Conservation (phyloP, 75 land plant species). For the Picea sitchensis region DNA sequence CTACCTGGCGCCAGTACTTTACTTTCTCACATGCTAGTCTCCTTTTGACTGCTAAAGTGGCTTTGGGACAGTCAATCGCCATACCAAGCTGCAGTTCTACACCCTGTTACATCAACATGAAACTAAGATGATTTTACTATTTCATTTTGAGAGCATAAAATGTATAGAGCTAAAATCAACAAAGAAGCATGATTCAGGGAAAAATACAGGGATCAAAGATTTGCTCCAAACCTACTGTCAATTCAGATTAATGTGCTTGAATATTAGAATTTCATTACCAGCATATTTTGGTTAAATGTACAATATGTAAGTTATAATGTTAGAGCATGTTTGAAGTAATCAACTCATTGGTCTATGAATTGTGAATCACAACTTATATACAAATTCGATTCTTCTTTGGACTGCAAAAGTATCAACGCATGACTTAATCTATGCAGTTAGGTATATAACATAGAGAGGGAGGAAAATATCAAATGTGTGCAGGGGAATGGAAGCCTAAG, state of each 20-base stretch:
- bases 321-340: background rate
- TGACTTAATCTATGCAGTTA: too few species aligned
- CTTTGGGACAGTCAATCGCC: conserved; percentile 87
- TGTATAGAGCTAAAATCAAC: background rate
- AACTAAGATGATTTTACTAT: background rate
- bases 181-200: background rate
- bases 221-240: background rate
- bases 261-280: background rate
- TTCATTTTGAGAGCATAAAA: background rate
- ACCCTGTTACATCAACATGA: conserved; percentile 29
- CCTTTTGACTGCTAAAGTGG: conserved; percentile 88
- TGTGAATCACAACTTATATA: background rate
- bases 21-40: conserved; percentile 95
- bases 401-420: background rate
- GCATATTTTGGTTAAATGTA: background rate
- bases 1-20: conserved; percentile 87
- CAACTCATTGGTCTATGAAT: background rate
- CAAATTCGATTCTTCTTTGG: background rate
- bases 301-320: background rate
- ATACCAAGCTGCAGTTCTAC: conserved; percentile 89
- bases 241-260: background rate
- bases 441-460: too few species aligned
- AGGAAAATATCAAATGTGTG: too few species aligned
- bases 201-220: background rate
- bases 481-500: background rate